These are phyloP conservation scores for Penicillium capsulatum DNA, from an alignment of 2,329 filamentous ascomycete genomes.

Conservation along the genomic window DNA sequence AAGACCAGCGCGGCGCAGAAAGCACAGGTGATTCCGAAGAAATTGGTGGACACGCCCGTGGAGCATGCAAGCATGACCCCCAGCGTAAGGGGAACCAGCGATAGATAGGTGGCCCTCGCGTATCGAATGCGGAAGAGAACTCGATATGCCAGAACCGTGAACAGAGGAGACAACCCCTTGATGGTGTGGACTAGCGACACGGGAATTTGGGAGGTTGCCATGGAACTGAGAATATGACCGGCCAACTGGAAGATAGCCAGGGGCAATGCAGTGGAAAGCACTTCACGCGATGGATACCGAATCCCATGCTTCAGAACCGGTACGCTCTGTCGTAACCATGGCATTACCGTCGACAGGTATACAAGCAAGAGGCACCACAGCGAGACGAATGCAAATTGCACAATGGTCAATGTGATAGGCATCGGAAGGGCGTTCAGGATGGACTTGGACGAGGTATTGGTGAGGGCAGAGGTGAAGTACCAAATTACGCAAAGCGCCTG, in stretches of 20 bases:
- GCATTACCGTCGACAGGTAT: slow-evolving; percentile 69
- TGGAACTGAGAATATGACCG: slow-evolving; percentile 89
- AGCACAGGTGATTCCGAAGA: slow-evolving; percentile 84
- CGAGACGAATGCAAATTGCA: slow-evolving; percentile 92
- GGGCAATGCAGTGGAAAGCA: slow-evolving; percentile 83
- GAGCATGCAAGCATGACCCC: slow-evolving; percentile 98
- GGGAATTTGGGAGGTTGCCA: slow-evolving; percentile 88
- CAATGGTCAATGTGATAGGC: slow-evolving; percentile 82
- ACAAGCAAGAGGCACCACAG: slow-evolving; percentile 79
- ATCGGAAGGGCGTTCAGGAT: slow-evolving; percentile 89
- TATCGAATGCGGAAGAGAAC: slow-evolving; percentile 86
- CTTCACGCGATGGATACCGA: slow-evolving; percentile 70
- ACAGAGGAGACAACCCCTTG: slow-evolving; percentile 91
- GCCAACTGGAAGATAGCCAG: slow-evolving; percentile 88
- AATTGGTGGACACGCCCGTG: slow-evolving; percentile 80
- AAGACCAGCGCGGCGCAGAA: slow-evolving; percentile 90
- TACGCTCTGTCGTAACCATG: slow-evolving; percentile 63
- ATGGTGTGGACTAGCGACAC: slow-evolving; percentile 98
- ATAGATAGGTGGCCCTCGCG: slow-evolving; percentile 79
- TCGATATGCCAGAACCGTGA: slow-evolving; percentile 91
- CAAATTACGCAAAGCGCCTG: slow-evolving; percentile 82
- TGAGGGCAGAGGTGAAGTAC: slow-evolving; percentile 93
- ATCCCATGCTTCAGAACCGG: slow-evolving; percentile 82
- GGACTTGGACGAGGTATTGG: slow-evolving; percentile 96
- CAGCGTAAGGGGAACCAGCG: slow-evolving; percentile 80